Base-by-base conservation (phyloP, 139 green algal genomes). In the Raphidocelis subcapitata region DNA sequence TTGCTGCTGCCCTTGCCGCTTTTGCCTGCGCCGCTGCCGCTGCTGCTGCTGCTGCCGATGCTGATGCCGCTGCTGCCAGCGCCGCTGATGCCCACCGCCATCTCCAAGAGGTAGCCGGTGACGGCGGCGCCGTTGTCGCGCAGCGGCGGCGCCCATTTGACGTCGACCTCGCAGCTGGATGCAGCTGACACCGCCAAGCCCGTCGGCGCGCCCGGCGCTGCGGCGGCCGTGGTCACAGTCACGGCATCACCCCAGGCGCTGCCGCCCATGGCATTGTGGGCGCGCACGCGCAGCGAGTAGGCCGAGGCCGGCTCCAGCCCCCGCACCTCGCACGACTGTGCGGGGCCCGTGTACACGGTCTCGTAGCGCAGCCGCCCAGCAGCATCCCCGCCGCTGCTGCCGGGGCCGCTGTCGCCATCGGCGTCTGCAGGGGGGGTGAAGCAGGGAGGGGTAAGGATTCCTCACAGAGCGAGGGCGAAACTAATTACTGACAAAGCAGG, bases 81-180 rank as follows among this genome's bases (percentile, higher is more conserved):
- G 20, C 59, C 49, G 24, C 44, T 21, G 31, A 56, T 49, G 18
- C 18, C 73, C 5, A 35, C 12, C 41, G 70, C 63, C 64, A 76
- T 79, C 29, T 92, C 84, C 64, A 90, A 41, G 54, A 81, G 69
- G 67, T 92, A 92, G n/a, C 63, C 41, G 0, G 66, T 76, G 1
- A 92, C 74, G 0, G 77, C 21, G 0, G 79, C 59, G 3, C 87
- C 87, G 28, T 87, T 72, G 61, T 90, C 83, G 8, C 44, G 31
- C 20, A 28, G 49, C 0, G 87, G 87, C 57, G 66, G 46, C 35
- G 54, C 8, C 87, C 87, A 92, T 33, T 24, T 31, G 32, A 89
- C 5, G 16, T 46, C 24, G 0, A 86, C 23, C 47, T 77, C 47
- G 60, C 21, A 26, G 55, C 52, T 68, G 35, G 73, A 72, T 33